phyloP scores from a whole-genome alignment of 495 filamentous ascomycete genomes.

The Astrothelium macrocarpum region DNA sequence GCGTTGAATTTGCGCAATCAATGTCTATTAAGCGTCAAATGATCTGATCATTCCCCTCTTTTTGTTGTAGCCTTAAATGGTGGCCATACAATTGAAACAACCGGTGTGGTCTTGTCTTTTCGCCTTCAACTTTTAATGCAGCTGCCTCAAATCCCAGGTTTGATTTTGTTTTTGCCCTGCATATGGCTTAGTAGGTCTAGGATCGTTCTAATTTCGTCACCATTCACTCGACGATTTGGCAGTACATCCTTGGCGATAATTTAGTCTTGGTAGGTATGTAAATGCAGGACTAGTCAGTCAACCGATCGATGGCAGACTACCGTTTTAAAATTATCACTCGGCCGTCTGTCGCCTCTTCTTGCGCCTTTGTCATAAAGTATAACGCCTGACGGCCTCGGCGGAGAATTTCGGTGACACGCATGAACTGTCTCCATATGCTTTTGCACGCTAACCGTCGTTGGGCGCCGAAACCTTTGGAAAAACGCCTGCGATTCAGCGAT shows the following conservation, averaged over 20 bases:
- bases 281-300: background rate
- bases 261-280: too few relatives aligned
- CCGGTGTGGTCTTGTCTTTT: too few relatives aligned
- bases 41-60: background rate
- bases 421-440: background rate
- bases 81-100: background rate
- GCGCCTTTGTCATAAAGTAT: background rate
- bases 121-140: too few relatives aligned
- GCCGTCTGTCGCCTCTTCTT: background rate
- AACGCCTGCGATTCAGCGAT: background rate
- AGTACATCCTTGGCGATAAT: background rate
- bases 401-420: slow-evolving; percentile 3
- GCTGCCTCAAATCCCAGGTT: too few relatives aligned
- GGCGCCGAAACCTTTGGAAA: background rate
- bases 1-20: background rate
- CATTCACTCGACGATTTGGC: too few relatives aligned
- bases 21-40: background rate
- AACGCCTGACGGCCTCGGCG: background rate
- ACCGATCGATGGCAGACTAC: background rate
- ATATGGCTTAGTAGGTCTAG: too few relatives aligned
- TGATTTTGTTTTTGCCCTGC: too few relatives aligned
- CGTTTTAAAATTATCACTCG: background rate
- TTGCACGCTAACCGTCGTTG: background rate
- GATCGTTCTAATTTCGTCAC: too few relatives aligned
- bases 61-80: background rate